Conservation (phyloP, 371 early-diverging fungal species). For the Syncephalastrum monosporum region DNA sequence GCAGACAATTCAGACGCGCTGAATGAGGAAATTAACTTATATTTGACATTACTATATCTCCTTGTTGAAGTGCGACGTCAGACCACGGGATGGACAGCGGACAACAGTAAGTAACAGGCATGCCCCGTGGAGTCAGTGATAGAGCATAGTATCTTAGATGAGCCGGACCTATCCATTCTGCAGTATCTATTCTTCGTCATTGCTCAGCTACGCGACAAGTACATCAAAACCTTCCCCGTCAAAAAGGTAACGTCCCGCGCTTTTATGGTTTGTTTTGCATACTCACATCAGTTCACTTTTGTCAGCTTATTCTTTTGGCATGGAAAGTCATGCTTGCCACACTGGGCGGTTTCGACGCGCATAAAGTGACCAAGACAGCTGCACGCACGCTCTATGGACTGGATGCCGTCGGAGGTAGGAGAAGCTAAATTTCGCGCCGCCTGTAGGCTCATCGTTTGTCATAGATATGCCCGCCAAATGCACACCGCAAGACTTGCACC, state of each 20-base stretch:
- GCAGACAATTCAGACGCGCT: constrained; percentile 33
- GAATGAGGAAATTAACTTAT: constrained; percentile 59
- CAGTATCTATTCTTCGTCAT: constrained; percentile 67
- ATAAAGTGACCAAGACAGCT: constrained; percentile 44
- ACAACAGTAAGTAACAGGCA: constrained; percentile 34
- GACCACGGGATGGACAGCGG: constrained; percentile 34
- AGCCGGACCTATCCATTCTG: constrained; percentile 51
- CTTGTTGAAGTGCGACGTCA: constrained; percentile 47
- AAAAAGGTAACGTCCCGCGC: constrained; percentile 60
- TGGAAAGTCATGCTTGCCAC: constrained; percentile 69
- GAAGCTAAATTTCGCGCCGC: neutral
- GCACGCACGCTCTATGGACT: constrained; percentile 50
- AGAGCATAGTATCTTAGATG: constrained; percentile 18
- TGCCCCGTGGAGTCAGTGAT: neutral
- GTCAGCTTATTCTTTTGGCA: constrained; percentile 62
- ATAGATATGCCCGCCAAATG: constrained; percentile 52
- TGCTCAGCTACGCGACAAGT: constrained; percentile 67
- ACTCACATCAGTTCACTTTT: neutral
- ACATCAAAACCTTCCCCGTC: constrained; percentile 74
- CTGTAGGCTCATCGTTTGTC: neutral
- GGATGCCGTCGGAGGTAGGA: constrained; percentile 15
- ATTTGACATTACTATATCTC: constrained; percentile 60
- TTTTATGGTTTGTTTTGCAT: neutral
- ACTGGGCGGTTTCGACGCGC: constrained; percentile 56
- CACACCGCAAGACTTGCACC: constrained; percentile 64